These are phyloP conservation scores for Alternaria sp. DNA, from an alignment of 2,329 filamentous ascomycete genomes.

Conservation along the genomic window DNA sequence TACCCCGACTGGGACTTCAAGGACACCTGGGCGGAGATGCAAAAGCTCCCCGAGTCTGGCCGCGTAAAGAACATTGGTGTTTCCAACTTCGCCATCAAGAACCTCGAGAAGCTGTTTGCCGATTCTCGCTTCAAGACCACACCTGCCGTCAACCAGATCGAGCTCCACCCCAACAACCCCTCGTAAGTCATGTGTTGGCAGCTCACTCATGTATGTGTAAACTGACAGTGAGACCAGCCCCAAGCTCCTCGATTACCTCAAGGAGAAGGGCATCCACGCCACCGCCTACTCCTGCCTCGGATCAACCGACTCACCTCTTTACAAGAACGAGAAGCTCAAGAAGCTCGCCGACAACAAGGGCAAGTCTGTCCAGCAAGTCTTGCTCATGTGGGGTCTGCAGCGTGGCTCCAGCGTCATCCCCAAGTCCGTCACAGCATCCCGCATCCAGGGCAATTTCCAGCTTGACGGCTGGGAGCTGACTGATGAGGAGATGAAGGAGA, in stretches of 20 bases:
- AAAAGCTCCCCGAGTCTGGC: conserved; percentile 72
- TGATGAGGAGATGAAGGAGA: conserved; percentile 73
- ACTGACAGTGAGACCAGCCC: conserved; percentile 52
- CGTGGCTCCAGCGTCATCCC: conserved; percentile 86
- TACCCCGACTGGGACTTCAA: conserved; percentile 81
- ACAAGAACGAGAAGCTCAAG: conserved; percentile 70
- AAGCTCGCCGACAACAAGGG: conserved; percentile 70
- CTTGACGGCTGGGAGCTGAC: conserved; percentile 76
- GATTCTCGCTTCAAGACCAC: conserved; percentile 69
- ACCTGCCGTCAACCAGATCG: conserved; percentile 80
- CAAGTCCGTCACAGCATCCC: conserved; percentile 77
- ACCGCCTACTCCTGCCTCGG: conserved; percentile 80
- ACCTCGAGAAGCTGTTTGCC: conserved; percentile 76
- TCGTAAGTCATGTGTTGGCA: conserved; percentile 55
- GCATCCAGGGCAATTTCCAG: conserved; percentile 80
- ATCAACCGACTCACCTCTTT: conserved; percentile 73
- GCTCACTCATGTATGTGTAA: neutral
- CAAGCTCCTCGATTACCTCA: conserved; percentile 77
- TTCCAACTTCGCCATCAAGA: conserved; percentile 83
- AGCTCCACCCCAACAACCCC: conserved; percentile 81
- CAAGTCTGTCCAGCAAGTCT: conserved; percentile 76
- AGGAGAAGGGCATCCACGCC: conserved; percentile 75
- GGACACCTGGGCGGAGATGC: conserved; percentile 78
- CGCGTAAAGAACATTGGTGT: conserved; percentile 84
- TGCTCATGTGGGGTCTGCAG: conserved; percentile 81